Conservation (phyloP, 2,329 filamentous ascomycete species). For the Alternaria solani region DNA sequence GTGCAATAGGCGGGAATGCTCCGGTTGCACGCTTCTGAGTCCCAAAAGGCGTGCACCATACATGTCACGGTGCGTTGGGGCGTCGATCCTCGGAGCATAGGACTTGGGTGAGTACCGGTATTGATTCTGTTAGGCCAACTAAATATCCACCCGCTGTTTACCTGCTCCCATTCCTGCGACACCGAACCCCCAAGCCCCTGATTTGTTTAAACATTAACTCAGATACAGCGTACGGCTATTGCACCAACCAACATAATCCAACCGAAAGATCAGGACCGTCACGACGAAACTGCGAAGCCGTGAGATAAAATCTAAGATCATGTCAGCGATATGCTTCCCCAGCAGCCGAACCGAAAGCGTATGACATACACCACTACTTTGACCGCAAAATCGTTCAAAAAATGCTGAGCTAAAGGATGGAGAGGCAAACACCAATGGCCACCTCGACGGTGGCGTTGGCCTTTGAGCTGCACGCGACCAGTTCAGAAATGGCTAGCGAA, state of each 20-base stretch:
- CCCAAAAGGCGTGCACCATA: neutral
- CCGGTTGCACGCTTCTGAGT: neutral
- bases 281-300: neutral
- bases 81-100: neutral
- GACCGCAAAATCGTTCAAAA: neutral
- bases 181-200: neutral
- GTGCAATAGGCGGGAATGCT: slow-evolving; percentile 12
- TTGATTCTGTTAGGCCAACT: neutral
- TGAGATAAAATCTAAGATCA: neutral
- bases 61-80: slow-evolving; percentile 12
- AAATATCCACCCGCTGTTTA: neutral
- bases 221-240: neutral
- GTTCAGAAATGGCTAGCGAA: neutral
- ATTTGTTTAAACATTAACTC: neutral
- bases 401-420: neutral
- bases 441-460: neutral
- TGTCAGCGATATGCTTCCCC: neutral
- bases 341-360: neutral
- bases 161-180: neutral
- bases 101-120: neutral
- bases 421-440: neutral
- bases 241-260: neutral
- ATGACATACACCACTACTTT: neutral
- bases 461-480: neutral
- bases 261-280: neutral